Evolutionary conservation across 2,329 filamentous ascomycete species (phyloP), one percentile per base, ranked within the genome.

Genomic region (Beauveria bassiana): DNA sequence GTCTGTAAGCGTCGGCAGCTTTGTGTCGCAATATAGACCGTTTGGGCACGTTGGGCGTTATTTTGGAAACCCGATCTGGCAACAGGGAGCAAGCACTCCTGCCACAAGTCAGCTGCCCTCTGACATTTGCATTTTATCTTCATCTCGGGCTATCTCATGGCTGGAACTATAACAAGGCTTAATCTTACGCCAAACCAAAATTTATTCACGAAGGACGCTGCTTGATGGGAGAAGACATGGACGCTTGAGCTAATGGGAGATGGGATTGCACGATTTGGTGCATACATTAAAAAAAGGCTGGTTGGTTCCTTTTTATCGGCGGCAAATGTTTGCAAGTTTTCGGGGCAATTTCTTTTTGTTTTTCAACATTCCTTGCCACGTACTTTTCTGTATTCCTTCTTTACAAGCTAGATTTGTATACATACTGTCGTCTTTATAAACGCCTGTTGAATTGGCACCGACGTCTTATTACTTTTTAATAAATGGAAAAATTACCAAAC

Each of bases 91-190:
- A 18, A 58, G 55, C n/a, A 49, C 45, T 58, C 16, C 47, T 34
- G 56, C 56, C 47, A 60, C 26, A 38, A 5, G 58, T 60, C 58
- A 60, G 58, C 50, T 53, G 58, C 49, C 58, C 58, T 53, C 58
- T 60, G 49, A 60, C 58, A 20, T 31, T 54, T 46, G n/a, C 38
- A 43, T 46, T 40, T 1, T 58, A 50, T 58, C 34, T 58, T 42
- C 20, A 46, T 53, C 31, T 60, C 50, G 42, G 50, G 38, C 47
- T 40, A 47, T 49, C 47, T 53, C n/a, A 28, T 46, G 49, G 50
- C 40, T 46, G 46, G 45, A 47, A 42, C 16, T 34, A 24, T 22
- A 43, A 31, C 47, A 2, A 20, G 8, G 18, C 18, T 22, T 4
- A 4, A n/a, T 31, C 40, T 24, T 16, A 38, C 24, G 22, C 34